phyloP scores from a whole-genome alignment of 768 basidiomycete genomes.

The Termitomyces sp. region DNA sequence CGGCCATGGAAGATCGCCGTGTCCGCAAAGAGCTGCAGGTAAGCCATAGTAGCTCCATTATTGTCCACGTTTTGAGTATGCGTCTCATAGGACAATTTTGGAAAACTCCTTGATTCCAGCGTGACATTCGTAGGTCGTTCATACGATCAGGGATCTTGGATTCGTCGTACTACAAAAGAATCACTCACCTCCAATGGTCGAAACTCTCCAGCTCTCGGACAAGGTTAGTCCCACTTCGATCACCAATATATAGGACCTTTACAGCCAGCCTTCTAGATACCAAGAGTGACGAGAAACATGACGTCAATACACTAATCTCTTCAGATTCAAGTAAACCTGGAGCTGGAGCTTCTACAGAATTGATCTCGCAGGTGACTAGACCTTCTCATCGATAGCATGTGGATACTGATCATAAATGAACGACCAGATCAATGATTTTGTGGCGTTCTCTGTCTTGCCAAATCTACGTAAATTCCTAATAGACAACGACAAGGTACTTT shows the following conservation, averaged over 20 bases:
- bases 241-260: background rate
- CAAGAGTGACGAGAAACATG: conserved; percentile 61
- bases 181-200: conserved; percentile 59
- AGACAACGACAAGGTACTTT: conserved; percentile 79
- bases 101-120: conserved; percentile 80
- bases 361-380: conserved; percentile 40
- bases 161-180: conserved; percentile 66
- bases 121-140: conserved; percentile 71
- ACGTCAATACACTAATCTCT: conserved; percentile 39
- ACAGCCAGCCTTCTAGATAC: conserved; percentile 23
- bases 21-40: conserved; percentile 89
- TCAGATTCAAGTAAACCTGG: conserved; percentile 29
- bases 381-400: background rate
- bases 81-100: conserved; percentile 65
- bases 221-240: conserved; percentile 18
- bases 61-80: background rate
- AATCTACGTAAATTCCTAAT: conserved; percentile 73
- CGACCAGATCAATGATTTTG: conserved; percentile 63
- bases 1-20: conserved; percentile 86
- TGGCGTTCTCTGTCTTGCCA: conserved; percentile 68
- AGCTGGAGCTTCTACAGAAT: conserved; percentile 35
- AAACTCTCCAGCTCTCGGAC: conserved; percentile 61
- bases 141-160: conserved; percentile 77
- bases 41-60: background rate
- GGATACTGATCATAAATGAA: conserved; percentile 2